Evolutionary conservation across 1,284 basidiomycete species (phyloP).

Genomic region (Anthracocystis walkeri): DNA sequence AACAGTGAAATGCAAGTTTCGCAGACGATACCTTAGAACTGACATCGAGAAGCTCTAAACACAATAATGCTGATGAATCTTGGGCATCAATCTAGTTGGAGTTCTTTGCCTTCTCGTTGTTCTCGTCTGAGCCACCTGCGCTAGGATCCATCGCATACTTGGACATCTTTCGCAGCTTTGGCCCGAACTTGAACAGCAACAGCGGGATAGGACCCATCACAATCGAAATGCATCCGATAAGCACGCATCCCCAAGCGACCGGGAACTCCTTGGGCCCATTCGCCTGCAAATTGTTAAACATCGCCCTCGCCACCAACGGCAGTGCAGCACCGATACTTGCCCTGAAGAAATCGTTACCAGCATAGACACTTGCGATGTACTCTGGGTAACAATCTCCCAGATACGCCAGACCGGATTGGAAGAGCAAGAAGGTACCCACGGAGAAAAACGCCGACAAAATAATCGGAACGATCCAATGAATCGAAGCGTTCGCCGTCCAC

Average conservation of each 20-base stretch:
- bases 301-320: conserved; percentile 48
- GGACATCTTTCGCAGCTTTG: conserved; percentile 51
- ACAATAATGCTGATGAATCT: neutral
- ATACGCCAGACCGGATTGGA: conserved; percentile 52
- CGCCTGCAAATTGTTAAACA: conserved; percentile 57
- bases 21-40: too few species aligned
- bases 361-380: conserved; percentile 55
- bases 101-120: conserved; percentile 9
- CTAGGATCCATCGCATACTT: conserved; percentile 39
- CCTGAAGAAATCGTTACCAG: conserved; percentile 58
- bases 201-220: conserved; percentile 54
- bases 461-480: conserved; percentile 63
- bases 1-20: neutral
- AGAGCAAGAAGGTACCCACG: conserved; percentile 53
- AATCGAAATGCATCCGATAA: conserved; percentile 56
- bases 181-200: conserved; percentile 55
- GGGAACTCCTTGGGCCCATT: conserved; percentile 57
- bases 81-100: neutral
- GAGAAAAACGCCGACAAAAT: conserved; percentile 43
- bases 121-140: neutral
- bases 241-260: conserved; percentile 53
- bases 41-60: too few species aligned
- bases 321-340: conserved; percentile 54
- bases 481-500: conserved; percentile 54
- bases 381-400: conserved; percentile 51